Percentiles rank a stretch among this genome's conserved stretches.
Evolutionary conservation across 2,329 filamentous ascomycete genomes (phyloP).

Genomic region (Exophiala phaeomuriformis): DNA sequence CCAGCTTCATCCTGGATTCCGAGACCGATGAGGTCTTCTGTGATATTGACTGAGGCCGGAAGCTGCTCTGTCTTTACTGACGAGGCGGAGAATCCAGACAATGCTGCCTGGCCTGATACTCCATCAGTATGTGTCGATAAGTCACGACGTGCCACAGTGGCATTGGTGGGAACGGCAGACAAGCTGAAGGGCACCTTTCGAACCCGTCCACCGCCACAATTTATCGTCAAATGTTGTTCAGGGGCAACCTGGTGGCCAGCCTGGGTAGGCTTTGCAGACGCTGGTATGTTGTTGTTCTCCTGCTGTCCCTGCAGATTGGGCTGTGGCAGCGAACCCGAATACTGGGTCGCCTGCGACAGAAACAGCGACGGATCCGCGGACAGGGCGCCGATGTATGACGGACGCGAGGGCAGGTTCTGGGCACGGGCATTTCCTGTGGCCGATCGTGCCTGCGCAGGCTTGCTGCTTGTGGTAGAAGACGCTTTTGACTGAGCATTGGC

Average conservation of each 20-base stretch:
- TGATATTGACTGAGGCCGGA: neutral
- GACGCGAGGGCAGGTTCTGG: neutral
- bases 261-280: neutral
- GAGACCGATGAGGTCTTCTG: conserved; percentile 12
- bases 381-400: neutral
- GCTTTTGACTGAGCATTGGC: neutral
- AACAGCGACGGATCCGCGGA: neutral
- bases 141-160: conserved; percentile 2
- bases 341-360: neutral
- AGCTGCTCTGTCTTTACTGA: neutral
- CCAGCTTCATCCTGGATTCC: conserved; percentile 4
- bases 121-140: conserved; percentile 19
- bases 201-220: neutral
- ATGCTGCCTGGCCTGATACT: conserved; percentile 6
- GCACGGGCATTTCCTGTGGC: neutral
- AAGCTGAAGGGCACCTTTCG: conserved; percentile 10
- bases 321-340: neutral
- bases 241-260: neutral
- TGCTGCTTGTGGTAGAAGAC: neutral
- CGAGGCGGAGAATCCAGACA: conserved; percentile 9
- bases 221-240: neutral
- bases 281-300: neutral
- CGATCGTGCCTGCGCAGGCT: neutral
- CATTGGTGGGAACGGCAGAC: conserved; percentile 7
- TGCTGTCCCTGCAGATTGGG: neutral